Evolutionary conservation across 495 filamentous ascomycete species (phyloP), one percentile per base, ranked within the genome.

Genomic region (Parathielavia appendiculata): DNA sequence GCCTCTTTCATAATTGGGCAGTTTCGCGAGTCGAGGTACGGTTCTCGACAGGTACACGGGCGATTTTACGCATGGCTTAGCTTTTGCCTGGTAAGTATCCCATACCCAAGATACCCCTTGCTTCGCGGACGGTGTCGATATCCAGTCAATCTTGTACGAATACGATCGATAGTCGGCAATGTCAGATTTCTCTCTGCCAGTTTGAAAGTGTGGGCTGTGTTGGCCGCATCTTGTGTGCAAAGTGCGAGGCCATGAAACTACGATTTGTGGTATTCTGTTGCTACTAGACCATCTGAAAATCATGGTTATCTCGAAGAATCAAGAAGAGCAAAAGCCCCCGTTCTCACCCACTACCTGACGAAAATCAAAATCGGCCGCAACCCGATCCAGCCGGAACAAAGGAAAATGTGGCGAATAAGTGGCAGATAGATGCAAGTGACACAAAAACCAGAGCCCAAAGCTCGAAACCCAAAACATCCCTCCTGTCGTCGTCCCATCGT

Each of bases 11-110:
- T 20, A 36, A 14, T 22, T 10, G 40, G 14, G 17, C 30, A 40
- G 34, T n/a, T 56, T n/a, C 47, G 5, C 23, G 47, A 40, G 23
- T 39, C 47, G 38, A 56, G 20, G 9, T 35, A n/a, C 12, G 47
- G 46, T 50, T 30, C 47, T 44, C 46, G 55, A 62, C 41, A 43
- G 54, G 35, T 58, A 54, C 35, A 57, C 43, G 50, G 54, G 50
- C 52, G 43, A 55, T 58, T 43, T 56, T 40, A 57, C 49, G 39
- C 55, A 58, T 54, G 51, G 56, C 36, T 45, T 62, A 48, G 17
- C 48, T 17, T 56, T 46, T 60, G 44, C 59, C 63, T 53, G 43
- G 61, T 63, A 26, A 63, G 61, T 57, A 51, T 51, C 54, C 54
- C 58, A 57, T 55, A 23, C 43, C 58, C 54, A 26, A 46, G 55